Base-by-base conservation (phyloP, 495 filamentous ascomycete species). In the Penicillium diatomitis region DNA sequence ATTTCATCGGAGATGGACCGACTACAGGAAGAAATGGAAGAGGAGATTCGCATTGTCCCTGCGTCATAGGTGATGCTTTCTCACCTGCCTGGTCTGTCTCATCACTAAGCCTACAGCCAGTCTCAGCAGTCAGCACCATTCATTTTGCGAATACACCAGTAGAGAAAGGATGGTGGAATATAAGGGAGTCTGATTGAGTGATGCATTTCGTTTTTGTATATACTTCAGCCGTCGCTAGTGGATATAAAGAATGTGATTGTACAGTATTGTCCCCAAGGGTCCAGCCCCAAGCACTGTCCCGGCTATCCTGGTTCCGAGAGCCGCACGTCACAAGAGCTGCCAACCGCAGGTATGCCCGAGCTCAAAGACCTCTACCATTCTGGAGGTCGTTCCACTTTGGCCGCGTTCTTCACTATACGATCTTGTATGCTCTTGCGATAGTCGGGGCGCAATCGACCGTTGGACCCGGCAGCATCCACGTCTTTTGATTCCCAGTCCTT, bases 1-100 rank as follows among this genome's bases (percentile, higher is more conserved):
- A 83, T 88, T 33, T 78, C 76, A 36, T 79, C 81, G 53, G 85
- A 88, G 65, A 88, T 88, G 64, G 84, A 88, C 62, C 69, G 83
- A 47, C 55, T 85, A 50, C 80, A 84, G 64, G 67, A 75, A 42
- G 72, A 66, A 44, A 65, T 55, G 34, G 63, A 57, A 6, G 78
- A 82, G 58, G 80, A 87, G 54, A 76, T 86, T 48, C 73, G 81
- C 48, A 71, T 86, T 58, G 71, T 76, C 40, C 66, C 67, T 49
- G 44, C 55, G 44, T 71, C 12, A 53, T 41, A 8, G 20, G 20
- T 20, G 20, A 20, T 20, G 20, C 20, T 20, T 20, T 20, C 20
- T 20, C 20, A 20, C 20, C 20, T 20, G 20, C 20, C 20, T 20
- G 20, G 20, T 20, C 20, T 20, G 20, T 20, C 20, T 20, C 20